Evolutionary conservation across 75 land plant genomes (phyloP), one percentile per base, ranked within the genome.

Genomic region (Cryptomeria japonica): DNA sequence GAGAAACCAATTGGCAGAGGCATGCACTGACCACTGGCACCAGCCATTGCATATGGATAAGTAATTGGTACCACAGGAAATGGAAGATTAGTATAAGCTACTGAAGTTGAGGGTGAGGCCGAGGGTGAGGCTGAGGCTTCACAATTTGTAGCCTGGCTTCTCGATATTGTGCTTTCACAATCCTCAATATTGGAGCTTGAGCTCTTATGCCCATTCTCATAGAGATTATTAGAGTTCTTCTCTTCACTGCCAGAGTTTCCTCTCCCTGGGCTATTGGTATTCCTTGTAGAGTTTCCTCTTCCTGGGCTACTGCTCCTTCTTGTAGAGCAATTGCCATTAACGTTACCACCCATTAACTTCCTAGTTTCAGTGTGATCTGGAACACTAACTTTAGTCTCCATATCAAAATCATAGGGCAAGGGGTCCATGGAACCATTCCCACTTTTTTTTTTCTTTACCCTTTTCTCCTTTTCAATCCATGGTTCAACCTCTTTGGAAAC

Each of bases 181-280:
- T 46, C 84, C 31, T 46, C 84, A 2, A 2, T n/a, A 82, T 82
- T 82, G 84, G 15, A 41, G 15, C 84, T 46, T 46, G 84, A 82
- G 84, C 49, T 82, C 49, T 46, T 82, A 82, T 46, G 84, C 53
- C 42, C 84, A 82, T 82, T 82, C 51, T 82, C 49, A 46, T n/a
- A 46, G 28, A 46, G 84, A 13, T 46, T 49, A 49, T 46, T 82
- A 5, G 84, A 82, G 15, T 75, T 75, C 28, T 82, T 46, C 53
- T 82, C 84, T 46, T 41, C 84, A 46, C 32, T 82, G 12, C 51
- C 49, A 82, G 32, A 46, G 47, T 46, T 41, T 46, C 84, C 49
- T 82, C 32, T 82, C 28, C 46, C 28, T 82, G 51, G 49, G 84
- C 84, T 82, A 46, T 82, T 46, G 84, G 31, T 82, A 25, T 82